Conservation (phyloP, 345 rosid genomes). For the Bretschneidera sinensis region DNA sequence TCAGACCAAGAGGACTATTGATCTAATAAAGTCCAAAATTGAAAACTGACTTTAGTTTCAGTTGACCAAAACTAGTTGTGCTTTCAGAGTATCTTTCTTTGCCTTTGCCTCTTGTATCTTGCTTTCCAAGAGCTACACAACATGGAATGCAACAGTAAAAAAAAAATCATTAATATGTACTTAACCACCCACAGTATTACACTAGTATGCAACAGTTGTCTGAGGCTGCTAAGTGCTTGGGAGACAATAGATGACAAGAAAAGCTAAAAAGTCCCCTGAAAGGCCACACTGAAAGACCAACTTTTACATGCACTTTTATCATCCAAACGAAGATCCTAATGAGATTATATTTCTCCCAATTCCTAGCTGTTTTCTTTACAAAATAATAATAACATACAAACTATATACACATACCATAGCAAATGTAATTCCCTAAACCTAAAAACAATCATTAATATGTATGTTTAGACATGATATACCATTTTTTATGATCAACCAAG, state of each 20-base stretch:
- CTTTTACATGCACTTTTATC: no score
- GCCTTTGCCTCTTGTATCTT: constrained; percentile 83
- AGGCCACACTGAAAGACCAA: no score
- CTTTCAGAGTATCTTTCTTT: constrained; percentile 77
- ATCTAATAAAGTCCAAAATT: not conserved
- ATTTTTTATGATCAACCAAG: not conserved
- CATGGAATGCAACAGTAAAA: constrained; percentile 18
- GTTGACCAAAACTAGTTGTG: constrained; percentile 55
- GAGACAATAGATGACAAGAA: no score
- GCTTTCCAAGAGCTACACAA: constrained; percentile 74
- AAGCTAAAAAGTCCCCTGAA: no score
- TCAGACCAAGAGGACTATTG: not conserved
- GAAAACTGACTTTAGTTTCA: constrained; percentile 56
- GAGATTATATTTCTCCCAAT: not conserved
- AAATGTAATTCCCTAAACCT: not conserved
- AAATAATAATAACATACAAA: not conserved
- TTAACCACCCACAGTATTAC: constrained; percentile 7
- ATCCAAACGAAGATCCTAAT: not conserved
- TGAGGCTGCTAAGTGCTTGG: no score
- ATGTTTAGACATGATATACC: not conserved
- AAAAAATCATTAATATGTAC: constrained; percentile 13
- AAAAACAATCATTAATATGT: not conserved
- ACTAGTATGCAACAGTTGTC: no score
- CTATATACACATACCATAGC: not conserved
- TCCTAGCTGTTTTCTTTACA: not conserved